Evolutionary conservation across 345 rosid genomes (phyloP).

Genomic region (Rhodamnia rubescens): DNA sequence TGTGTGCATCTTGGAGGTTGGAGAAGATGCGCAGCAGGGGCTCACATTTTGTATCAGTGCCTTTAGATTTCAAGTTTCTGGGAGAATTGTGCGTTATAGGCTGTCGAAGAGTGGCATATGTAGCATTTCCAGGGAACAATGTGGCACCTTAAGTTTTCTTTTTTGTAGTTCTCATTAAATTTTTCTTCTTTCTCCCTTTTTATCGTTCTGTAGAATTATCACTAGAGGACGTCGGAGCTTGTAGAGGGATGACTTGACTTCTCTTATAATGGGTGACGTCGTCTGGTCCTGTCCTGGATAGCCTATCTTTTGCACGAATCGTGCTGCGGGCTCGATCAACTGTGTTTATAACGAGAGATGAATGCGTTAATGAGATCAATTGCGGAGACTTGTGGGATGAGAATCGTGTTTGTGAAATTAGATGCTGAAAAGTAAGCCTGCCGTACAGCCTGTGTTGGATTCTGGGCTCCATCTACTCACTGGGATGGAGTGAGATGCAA

Average conservation of each 20-base stretch:
- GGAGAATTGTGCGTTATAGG: not conserved
- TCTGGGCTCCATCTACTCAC: not conserved
- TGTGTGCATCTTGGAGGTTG: not conserved
- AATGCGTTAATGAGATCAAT: not conserved
- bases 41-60: not conserved
- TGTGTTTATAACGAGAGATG: not conserved
- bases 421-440: not conserved
- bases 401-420: not conserved
- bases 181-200: not conserved
- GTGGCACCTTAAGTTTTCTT: constrained; percentile 2
- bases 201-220: constrained; percentile 14
- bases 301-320: not conserved
- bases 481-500: not conserved
- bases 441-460: not conserved
- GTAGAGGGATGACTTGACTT: constrained; percentile 19
- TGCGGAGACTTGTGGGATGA: not conserved
- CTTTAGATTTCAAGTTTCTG: not conserved
- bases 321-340: not conserved
- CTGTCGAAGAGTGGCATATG: constrained; percentile 11
- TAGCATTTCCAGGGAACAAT: constrained; percentile 16
- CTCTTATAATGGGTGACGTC: constrained; percentile 6
- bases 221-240: constrained; percentile 5
- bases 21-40: not conserved
- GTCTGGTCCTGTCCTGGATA: not conserved
- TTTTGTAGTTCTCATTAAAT: not conserved